Evolutionary conservation across 176 grass and related monocot species (phyloP), one percentile per base, ranked within the genome.

Genomic region (Raddia distichophylla): DNA sequence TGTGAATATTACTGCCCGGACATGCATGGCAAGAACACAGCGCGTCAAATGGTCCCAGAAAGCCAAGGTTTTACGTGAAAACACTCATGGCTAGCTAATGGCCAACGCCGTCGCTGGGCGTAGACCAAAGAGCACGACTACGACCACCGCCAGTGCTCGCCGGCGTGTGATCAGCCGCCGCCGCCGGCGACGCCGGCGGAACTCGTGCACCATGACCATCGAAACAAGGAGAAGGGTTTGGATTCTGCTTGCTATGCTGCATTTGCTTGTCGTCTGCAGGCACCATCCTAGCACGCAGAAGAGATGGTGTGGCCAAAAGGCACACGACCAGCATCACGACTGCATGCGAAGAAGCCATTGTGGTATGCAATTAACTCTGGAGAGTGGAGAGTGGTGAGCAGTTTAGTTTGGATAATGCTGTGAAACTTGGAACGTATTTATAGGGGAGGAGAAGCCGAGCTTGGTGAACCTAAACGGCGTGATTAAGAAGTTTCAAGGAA

Each of bases 41-140:
- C 5, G 7, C 5, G 10, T 5, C 17, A 47, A 51, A 51, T 16
- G 15, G 5, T 61, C 60, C 20, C 10, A 14, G 17, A 40, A 20
- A 37, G 35, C 9, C 71, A 48, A 6, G n/a, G 12, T 11, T 65
- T 65, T 61, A 10, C 18, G 14, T 8, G 20, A 81, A 12, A 15
- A 33, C 2, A 34, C 27, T 27, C 27, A 27, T 27, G 27, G 1
- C 43, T 58, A 67, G 20, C 13, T 88, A 88, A 73, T 88, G 86
- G 27, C 80, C 86, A 19, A 88, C 74, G 0, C 86, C 86, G 8
- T 79, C 86, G 33, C 86, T 88, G 10, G 86, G 86, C 9, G 86
- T 79, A 1, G 86, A 88, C 86, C 86, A 83, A 5, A 88, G 86
- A 0, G 43, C 53, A 17, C 86, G 59, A 55, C 80, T 37, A 35